Conservation (phyloP, 1,284 basidiomycete genomes). For the Flammula alnicola region DNA sequence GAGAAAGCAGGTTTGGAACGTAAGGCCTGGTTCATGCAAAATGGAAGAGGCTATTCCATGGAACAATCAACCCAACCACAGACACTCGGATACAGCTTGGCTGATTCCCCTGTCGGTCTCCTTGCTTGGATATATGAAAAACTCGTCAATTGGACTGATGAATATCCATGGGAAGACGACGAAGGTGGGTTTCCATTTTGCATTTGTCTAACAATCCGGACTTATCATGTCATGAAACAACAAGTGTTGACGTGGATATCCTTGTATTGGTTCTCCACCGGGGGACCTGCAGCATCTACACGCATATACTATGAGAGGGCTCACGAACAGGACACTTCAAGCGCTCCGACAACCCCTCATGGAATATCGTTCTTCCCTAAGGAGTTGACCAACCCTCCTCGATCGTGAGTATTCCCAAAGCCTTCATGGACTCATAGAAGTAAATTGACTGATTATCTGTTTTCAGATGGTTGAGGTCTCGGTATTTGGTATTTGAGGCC, state of each 20-base stretch:
- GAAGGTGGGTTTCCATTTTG: slow-evolving; percentile 28
- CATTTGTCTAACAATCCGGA: neutral
- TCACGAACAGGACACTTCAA: slow-evolving; percentile 1
- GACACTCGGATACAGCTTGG: slow-evolving; percentile 58
- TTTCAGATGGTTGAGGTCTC: slow-evolving; percentile 30
- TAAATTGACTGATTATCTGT: neutral
- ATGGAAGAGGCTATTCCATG: neutral
- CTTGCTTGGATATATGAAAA: slow-evolving; percentile 69
- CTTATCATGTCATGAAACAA: no score
- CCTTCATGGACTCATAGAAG: neutral
- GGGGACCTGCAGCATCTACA: slow-evolving; percentile 55
- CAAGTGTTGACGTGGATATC: slow-evolving; percentile 67
- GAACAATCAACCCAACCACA: slow-evolving; percentile 53
- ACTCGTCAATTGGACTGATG: slow-evolving; percentile 54
- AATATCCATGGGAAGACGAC: slow-evolving; percentile 54
- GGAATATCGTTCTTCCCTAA: slow-evolving; percentile 55
- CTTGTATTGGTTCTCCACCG: slow-evolving; percentile 60
- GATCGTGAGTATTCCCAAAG: slow-evolving; percentile 35
- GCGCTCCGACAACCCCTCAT: slow-evolving; percentile 40
- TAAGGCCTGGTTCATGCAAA: neutral
- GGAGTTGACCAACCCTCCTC: slow-evolving; percentile 43
- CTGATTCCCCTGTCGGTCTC: slow-evolving; percentile 60
- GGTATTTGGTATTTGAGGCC: slow-evolving; percentile 30
- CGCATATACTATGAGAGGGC: slow-evolving; percentile 59
- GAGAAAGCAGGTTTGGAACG: neutral